Conservation (phyloP, 2,329 filamentous ascomycete species). For the Pseudogymnoascus sp. region DNA sequence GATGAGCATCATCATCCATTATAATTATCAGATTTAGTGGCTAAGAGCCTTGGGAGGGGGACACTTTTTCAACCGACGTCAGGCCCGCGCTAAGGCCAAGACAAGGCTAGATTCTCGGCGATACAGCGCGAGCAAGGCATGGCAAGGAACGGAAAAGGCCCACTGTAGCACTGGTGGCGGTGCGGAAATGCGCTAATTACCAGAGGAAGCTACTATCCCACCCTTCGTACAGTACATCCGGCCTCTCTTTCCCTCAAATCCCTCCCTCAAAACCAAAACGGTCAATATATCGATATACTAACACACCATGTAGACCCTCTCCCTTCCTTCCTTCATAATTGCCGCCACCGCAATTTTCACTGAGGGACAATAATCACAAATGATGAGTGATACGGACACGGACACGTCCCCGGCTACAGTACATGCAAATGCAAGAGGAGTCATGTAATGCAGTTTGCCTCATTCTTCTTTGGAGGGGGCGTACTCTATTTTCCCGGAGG, state of each 20-base stretch:
- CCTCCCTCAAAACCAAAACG: background rate
- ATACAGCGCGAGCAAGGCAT: slow-evolving; percentile 1
- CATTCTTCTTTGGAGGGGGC: background rate
- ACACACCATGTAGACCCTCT: background rate
- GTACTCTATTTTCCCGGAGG: background rate
- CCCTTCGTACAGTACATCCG: background rate
- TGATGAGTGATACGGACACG: background rate
- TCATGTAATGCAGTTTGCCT: background rate
- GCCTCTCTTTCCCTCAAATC: background rate
- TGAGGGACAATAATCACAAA: background rate
- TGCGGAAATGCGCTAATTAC: slow-evolving; percentile 4
- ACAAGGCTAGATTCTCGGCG: background rate
- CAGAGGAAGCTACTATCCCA: background rate
- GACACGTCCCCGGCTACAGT: background rate
- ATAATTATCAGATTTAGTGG: slow-evolving; percentile 8
- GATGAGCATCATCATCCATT: slow-evolving; percentile 8
- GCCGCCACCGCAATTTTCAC: background rate
- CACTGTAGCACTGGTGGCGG: slow-evolving; percentile 5
- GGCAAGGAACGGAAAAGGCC: slow-evolving; percentile 4
- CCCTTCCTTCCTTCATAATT: background rate
- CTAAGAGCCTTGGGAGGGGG: slow-evolving; percentile 4
- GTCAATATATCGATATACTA: background rate
- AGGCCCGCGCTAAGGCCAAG: slow-evolving; percentile 6
- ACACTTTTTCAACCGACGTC: slow-evolving; percentile 8
- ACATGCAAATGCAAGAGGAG: background rate